Evolutionary conservation across 352 stramenopile genomes (phyloP), one percentile per base, ranked within the genome.

Genomic region (Pythium dissotocum): DNA sequence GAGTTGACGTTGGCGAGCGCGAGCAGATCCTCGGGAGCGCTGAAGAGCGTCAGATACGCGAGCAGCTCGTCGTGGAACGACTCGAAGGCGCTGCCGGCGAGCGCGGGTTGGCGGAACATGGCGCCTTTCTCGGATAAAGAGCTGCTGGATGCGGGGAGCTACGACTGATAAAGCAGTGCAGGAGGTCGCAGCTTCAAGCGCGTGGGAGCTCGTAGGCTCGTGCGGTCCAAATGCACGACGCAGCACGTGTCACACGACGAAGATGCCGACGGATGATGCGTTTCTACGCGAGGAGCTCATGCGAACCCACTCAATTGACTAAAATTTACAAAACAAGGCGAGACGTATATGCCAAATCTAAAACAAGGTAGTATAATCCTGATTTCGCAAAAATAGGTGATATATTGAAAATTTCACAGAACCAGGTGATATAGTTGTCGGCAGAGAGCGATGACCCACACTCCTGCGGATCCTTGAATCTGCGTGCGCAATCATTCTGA

Each of bases 31-130:
- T n/a, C 3, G 0, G 76, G 69, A 51, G 85, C 77, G 53, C 78
- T 87, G 69, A 93, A 93, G 16, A 95, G 77, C 73, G 85, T 88
- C 8, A 87, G 61, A 52, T 95, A 95, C 46, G 77, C 86, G 49
- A 94, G 57, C 40, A 95, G 73, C 64, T 95, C 84, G 61, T 95
- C 88, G 40, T 87, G 83, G 67, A 95, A 80, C 26, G 69, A 67
- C 32, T 75, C 67, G 67, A 94, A 86, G 51, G 82, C 77, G 65
- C 79, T 91, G 32, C 44, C 64, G 7, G 69, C 73, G 64, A 94
- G 83, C 65, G 79, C 77, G 26, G 77, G 79, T 67, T 94, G 86
- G 3, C 53, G 63, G 55, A 80, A 83, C 80, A 89, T 88, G 48
- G 35, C n/a, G 38, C 2, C n/a, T 28, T 28, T 24, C 21, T 24